Conservation (phyloP, 2,329 filamentous ascomycete species). For the Pseudovirgaria hyperparasitica region DNA sequence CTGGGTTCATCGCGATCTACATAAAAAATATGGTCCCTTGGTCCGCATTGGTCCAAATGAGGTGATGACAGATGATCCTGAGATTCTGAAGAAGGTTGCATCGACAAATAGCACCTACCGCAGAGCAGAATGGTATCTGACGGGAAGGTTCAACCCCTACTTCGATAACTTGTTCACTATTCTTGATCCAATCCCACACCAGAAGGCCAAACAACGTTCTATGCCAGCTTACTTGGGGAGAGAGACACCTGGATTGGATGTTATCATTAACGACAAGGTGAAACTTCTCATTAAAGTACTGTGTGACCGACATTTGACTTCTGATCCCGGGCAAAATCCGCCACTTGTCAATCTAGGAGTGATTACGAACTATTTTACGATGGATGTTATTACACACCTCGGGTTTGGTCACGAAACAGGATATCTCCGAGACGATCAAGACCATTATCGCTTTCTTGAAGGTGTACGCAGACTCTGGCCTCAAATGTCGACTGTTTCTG, state of each 20-base stretch:
- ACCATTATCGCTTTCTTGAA: too few relatives aligned
- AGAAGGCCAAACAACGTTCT: slow-evolving; percentile 12
- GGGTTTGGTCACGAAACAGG: slow-evolving; percentile 40
- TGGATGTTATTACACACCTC: slow-evolving; percentile 41
- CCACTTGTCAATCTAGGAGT: slow-evolving; percentile 35
- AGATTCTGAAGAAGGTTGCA: slow-evolving; percentile 33
- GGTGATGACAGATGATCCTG: slow-evolving; percentile 34
- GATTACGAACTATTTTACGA: slow-evolving; percentile 38
- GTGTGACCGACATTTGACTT: too few relatives aligned
- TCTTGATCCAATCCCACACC: slow-evolving; percentile 2
- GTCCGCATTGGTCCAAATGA: slow-evolving; percentile 33
- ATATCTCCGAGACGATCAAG: slow-evolving; percentile 34
- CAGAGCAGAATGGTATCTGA: slow-evolving; percentile 18
- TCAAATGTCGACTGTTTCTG: slow-evolving; percentile 8
- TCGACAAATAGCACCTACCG: slow-evolving; percentile 26
- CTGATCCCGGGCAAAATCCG: too few relatives aligned
- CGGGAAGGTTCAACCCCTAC: slow-evolving; percentile 36
- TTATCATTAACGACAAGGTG: slow-evolving; percentile 34
- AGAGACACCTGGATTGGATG: slow-evolving; percentile 38
- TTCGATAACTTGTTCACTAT: slow-evolving; percentile 37
- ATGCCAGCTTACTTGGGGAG: slow-evolving; percentile 43
- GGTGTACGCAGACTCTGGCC: slow-evolving; percentile 1
- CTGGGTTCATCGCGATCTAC: too few relatives aligned
- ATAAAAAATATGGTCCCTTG: slow-evolving; percentile 22
- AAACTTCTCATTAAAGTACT: too few relatives aligned